These are phyloP conservation scores for Hawksworthiomyces lignivorus DNA, from an alignment of 2,329 filamentous ascomycete genomes.

Conservation along the genomic window DNA sequence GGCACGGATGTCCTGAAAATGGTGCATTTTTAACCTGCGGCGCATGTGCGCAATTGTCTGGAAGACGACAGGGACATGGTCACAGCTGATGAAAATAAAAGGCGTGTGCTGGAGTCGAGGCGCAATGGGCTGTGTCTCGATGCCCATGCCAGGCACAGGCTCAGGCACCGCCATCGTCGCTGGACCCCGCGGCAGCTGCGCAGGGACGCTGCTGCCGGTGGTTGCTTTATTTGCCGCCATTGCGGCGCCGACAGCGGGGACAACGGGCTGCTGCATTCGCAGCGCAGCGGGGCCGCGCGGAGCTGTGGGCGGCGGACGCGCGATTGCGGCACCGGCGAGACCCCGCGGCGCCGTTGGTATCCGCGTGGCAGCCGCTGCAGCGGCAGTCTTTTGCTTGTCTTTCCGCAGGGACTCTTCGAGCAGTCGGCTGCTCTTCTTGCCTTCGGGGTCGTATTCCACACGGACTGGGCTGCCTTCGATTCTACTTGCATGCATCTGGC, in stretches of 20 bases:
- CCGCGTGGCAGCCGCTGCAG: conserved; percentile 14
- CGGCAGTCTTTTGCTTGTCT: conserved; percentile 47
- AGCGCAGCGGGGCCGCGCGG: conserved; percentile 73
- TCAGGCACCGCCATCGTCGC: conserved; percentile 38
- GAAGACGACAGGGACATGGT: conserved; percentile 77
- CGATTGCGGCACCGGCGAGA: conserved; percentile 34
- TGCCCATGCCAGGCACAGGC: conserved; percentile 34
- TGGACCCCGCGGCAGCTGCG: conserved; percentile 1
- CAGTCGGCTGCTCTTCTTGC: conserved; percentile 70
- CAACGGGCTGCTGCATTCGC: conserved; percentile 27
- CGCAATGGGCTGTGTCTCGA: conserved; percentile 61
- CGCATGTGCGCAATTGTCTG: conserved; percentile 85
- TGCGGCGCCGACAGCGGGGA: background rate
- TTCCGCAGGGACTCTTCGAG: conserved; percentile 66
- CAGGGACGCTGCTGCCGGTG: conserved; percentile 23
- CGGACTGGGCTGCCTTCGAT: conserved; percentile 71
- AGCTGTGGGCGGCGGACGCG: conserved; percentile 70
- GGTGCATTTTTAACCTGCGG: conserved; percentile 76
- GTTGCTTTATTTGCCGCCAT: conserved; percentile 8
- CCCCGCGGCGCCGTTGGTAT: conserved; percentile 25
- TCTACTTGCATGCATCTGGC: conserved; percentile 67
- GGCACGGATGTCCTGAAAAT: conserved; percentile 72
- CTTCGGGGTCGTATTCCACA: conserved; percentile 85
- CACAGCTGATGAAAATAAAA: conserved; percentile 83
- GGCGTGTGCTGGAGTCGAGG: conserved; percentile 68